Evolutionary conservation across 768 basidiomycete genomes (phyloP), one percentile per base, ranked within the genome.

Genomic region (Rhizopogon sp.): DNA sequence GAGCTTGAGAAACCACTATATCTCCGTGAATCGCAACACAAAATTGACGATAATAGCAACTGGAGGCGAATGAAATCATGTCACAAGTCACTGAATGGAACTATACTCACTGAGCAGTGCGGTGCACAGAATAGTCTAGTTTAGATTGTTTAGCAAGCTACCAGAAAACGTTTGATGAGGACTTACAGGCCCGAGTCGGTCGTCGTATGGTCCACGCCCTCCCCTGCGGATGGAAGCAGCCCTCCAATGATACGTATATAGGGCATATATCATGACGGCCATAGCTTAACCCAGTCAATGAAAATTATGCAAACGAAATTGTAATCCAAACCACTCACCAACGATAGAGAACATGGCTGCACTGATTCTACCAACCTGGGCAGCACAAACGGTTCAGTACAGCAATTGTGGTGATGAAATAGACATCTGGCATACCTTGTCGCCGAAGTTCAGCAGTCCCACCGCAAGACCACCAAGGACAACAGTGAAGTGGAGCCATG

Each of bases 401-500:
- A 20, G 6, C n/a, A 14, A 31, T 37, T 49, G 45, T 3, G 8
- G 28, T 28, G 6, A 22, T n/a, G 22, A 45, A 13, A 5, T 43
- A 17, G 50, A 33, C 11, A 44, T 7, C 3, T 17, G 22, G 64
- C 76, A 56, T 56, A 88, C 93, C 75, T 91, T 91, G 71, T 98
- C 97, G 57, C 97, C 97, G 76, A 99, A 99, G 72, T 99, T 99
- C 63, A 99, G 78, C 55, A 99, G 74, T 10, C 97, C 97, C 13
- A 98, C 94, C 1, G 94, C 90, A 44, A 99, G 81, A 55, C 97
- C 97, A 29, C 96, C 95, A 7, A 99, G 85, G 55, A 99, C 93
- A 72, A 98, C 93, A 40, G 95, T 94, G 70, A 97, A 98, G 72
- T 97, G 94, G 47, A 98, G 81, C 97, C 96, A 98, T 80, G 94